Evolutionary conservation across 2,329 filamentous ascomycete species (phyloP), one percentile per base, ranked within the genome.

Genomic region (Colletotrichum viniferum): DNA sequence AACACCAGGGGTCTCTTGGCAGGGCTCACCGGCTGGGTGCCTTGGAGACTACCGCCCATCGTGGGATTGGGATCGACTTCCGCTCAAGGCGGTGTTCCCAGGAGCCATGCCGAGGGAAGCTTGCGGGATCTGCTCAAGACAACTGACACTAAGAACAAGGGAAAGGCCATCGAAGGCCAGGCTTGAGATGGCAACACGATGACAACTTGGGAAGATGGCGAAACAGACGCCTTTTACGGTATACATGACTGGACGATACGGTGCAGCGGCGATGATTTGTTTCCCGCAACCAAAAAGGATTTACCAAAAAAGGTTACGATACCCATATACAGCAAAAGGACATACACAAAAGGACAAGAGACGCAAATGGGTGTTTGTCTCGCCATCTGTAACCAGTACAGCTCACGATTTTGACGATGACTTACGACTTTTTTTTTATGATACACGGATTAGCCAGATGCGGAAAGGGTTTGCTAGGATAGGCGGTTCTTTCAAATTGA

Each of bases 41-140:
- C 85, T 0, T 89, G 88, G 87, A 84, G 78, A 67, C 74, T 85
- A 21, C 79, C 80, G 2, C 82, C 79, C 77, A 77, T 71, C 26
- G 77, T 77, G 56, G 77, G 79, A 9, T 30, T 78, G 32, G 74
- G 77, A 4, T 70, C 74, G 6, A 69, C 79, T 18, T 72, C 77
- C 68, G 71, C 77, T 55, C 73, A 80, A 76, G 71, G 79, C 70
- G 66, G 67, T 52, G 78, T 81, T 78, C 78, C 82, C 58, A 79
- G 82, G 68, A 86, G 88, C 75, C 86, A 90, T 78, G 91, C 91
- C 1, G 90, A 91, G 80, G 89, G 90, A 3, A 91, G 88, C 69
- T 82, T 92, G 26, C 85, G 89, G 69, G 86, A 90, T 56, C 80
- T 92, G 21, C 81, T 92, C 13, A 88, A 84, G 77, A 79, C 79